Percentiles rank a stretch among this genome's conserved stretches.
Evolutionary conservation across 331 rosid species (phyloP).

Genomic region (Acacia concinna): DNA sequence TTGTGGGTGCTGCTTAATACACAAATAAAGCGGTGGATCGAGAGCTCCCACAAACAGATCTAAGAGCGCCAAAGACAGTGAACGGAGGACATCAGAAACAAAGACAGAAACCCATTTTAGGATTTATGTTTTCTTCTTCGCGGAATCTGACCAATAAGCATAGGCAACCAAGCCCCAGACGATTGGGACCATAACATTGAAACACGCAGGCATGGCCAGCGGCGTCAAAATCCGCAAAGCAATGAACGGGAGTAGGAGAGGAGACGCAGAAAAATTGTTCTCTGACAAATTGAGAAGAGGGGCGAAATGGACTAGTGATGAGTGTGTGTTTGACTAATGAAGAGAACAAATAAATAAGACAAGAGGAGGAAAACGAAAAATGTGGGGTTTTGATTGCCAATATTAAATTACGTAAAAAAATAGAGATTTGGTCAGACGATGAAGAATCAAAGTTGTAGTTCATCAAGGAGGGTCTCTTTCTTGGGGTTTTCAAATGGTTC

Average conservation of each 20-base stretch:
- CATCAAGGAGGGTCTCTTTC: conserved; percentile 43
- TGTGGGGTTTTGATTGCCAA: conserved; percentile 11
- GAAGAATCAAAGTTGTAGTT: conserved; percentile 39
- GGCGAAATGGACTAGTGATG: conserved; percentile 23
- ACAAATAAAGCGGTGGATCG: conserved; percentile 33
- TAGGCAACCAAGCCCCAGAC: conserved; percentile 21
- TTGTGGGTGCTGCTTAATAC: conserved; percentile 28
- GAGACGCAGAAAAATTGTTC: not conserved
- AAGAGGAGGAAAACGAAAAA: conserved; percentile 14
- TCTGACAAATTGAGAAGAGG: conserved; percentile 23
- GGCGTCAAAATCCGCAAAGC: not conserved
- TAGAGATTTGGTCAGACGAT: conserved; percentile 44
- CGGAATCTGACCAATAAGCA: conserved; percentile 31
- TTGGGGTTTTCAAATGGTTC: conserved; percentile 44
- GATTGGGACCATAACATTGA: conserved; percentile 19
- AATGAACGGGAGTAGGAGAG: not conserved
- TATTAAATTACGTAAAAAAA: not conserved
- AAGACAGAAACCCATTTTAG: conserved; percentile 25
- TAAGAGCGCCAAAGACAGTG: conserved; percentile 28
- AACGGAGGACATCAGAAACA: conserved; percentile 28
- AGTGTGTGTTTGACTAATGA: conserved; percentile 28
- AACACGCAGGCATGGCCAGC: conserved; percentile 21
- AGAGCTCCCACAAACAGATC: conserved; percentile 43
- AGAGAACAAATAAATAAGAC: conserved; percentile 16
- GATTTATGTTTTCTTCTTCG: conserved; percentile 9